Base-by-base conservation (phyloP, 2,329 filamentous ascomycete genomes). In the Aspergillus texensis region DNA sequence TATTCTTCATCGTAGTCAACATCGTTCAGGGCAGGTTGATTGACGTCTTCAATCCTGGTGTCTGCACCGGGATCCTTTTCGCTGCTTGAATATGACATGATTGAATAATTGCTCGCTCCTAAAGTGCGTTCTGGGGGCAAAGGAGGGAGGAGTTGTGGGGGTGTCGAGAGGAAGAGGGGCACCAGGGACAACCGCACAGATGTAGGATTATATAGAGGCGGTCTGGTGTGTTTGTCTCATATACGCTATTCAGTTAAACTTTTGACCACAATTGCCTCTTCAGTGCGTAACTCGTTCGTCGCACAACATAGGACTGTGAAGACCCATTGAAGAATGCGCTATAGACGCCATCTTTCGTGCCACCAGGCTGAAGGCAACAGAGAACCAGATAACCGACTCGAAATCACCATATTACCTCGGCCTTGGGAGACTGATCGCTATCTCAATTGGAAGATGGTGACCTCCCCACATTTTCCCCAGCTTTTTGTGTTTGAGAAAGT, bases 1-100 rank as follows among this genome's bases (percentile, higher is more conserved):
- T 89, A 88, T 48, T 69, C 71, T 26, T 71, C 65, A 28, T 73
- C 71, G 11, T 68, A 69, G 57, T 71, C 66, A 16, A 65, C 41
- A 34, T 66, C 24, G 41, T 65, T 55, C 16, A 63, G 34, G 11
- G 61, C 63, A 9, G 58, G 52, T 6, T 61, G 58, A 28, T 61
- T 62, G 30, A 69, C 60, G 60, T 70, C 63, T 53, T 71, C 70
- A 30, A 71, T 58, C 16, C 30, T 60, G 5, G 32, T 19, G 14
- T 55, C 52, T 39, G 32, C 52, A 26, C 30, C 11, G 32, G n/a
- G 12, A 9, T 24, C 16, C 34, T 55, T 55, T n/a, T 55, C 52
- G 21, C 32, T 55, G 52, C 24, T 36, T 16, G 32, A 1, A 26
- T 39, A 36, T 39, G 52, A 36, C 52, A 55, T 55, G 32, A 11